phyloP scores from a whole-genome alignment of 805 yeast species.

The Candida argentea region DNA sequence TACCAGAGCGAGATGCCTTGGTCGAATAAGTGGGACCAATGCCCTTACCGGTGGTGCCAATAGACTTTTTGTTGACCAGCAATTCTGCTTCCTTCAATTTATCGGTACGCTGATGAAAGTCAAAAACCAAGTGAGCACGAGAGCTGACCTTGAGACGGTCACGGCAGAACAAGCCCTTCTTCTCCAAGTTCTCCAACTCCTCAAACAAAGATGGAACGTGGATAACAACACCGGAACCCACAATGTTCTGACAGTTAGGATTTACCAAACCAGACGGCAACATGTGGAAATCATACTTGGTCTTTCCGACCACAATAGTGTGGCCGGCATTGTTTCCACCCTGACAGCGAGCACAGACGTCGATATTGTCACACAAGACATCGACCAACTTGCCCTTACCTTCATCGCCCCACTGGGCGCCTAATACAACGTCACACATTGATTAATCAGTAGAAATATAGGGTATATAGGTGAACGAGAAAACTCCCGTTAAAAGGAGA shows the following conservation, averaged over 20 bases:
- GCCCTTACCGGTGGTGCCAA: constrained; percentile 98
- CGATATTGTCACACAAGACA: constrained; percentile 86
- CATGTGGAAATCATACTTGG: constrained; percentile 97
- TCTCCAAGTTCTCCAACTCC: constrained; percentile 73
- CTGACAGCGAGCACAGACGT: constrained; percentile 94
- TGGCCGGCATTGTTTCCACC: constrained; percentile 99
- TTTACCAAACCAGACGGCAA: constrained; percentile 96
- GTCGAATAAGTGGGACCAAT: constrained; percentile 98
- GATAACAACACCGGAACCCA: constrained; percentile 95
- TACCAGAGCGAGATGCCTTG: constrained; percentile 92
- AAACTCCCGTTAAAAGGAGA: too few species aligned
- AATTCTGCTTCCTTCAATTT: constrained; percentile 91
- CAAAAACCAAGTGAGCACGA: constrained; percentile 93
- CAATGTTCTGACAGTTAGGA: constrained; percentile 77
- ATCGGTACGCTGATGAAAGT: constrained; percentile 96
- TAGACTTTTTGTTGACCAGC: constrained; percentile 66
- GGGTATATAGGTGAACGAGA: not conserved
- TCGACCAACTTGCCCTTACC: constrained; percentile 98
- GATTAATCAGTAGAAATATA: not conserved
- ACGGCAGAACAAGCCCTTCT: constrained; percentile 68
- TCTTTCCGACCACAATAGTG: constrained; percentile 84
- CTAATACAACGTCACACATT: constrained; percentile 92
- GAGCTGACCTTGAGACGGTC: constrained; percentile 81
- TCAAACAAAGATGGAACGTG: constrained; percentile 89
- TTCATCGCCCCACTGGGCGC: constrained; percentile 99